phyloP scores from a whole-genome alignment of 2,329 filamentous ascomycete species.

The Saccharata proteae region DNA sequence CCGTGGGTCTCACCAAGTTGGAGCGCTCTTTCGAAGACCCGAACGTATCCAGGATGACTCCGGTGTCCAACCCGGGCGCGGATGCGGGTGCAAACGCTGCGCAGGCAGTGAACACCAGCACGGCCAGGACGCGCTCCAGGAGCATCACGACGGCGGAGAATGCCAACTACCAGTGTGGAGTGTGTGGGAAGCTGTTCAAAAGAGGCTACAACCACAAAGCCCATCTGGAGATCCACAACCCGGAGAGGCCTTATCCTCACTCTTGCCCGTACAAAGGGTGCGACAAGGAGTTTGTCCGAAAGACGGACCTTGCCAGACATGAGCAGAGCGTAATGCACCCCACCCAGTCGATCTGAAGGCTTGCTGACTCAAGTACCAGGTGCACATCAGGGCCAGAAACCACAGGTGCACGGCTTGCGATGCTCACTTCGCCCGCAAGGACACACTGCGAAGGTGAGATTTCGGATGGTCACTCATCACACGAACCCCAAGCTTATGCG shows the following conservation, averaged over 20 bases:
- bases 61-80: too few species aligned
- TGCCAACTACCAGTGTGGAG: slow-evolving; percentile 59
- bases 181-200: slow-evolving; percentile 70
- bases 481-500: too few species aligned
- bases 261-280: slow-evolving; percentile 55
- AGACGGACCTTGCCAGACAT: slow-evolving; percentile 59
- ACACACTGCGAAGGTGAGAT: slow-evolving; percentile 65
- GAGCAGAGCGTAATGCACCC: slow-evolving; percentile 40
- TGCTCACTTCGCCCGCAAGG: slow-evolving; percentile 63
- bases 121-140: slow-evolving; percentile 7
- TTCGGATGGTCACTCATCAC: too few species aligned
- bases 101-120: slow-evolving; percentile 6
- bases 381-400: slow-evolving; percentile 62
- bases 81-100: too few species aligned
- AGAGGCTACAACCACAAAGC: slow-evolving; percentile 78
- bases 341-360: too few species aligned
- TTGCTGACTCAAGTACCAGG: slow-evolving; percentile 26
- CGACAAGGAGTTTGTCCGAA: slow-evolving; percentile 65
- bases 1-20: not conserved
- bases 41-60: too few species aligned
- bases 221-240: slow-evolving; percentile 74
- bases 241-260: slow-evolving; percentile 58
- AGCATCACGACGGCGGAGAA: slow-evolving; percentile 49
- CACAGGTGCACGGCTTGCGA: slow-evolving; percentile 60
- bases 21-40: too few species aligned